Evolutionary conservation across 176 grass and related monocot genomes (phyloP).

Genomic region (Oryza meyeriana): DNA sequence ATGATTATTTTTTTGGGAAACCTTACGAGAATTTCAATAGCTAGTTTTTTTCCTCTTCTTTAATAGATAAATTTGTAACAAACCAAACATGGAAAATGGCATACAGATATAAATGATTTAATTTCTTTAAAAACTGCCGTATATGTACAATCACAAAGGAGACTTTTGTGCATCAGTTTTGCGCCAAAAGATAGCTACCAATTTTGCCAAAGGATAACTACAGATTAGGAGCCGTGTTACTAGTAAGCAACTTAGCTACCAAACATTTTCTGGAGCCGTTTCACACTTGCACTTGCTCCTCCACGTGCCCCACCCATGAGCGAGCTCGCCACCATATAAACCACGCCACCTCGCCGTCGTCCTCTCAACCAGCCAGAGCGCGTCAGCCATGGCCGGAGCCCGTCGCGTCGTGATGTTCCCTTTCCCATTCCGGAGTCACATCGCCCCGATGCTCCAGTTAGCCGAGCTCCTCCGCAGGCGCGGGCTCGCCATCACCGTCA

Average conservation of each 20-base stretch:
- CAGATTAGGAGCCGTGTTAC: neutral
- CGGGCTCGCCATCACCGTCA: constrained; percentile 39
- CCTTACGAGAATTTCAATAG: too few species aligned
- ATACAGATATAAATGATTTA: too few species aligned
- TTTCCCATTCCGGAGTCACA: constrained; percentile 37
- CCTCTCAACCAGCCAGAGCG: neutral
- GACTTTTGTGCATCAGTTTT: too few species aligned
- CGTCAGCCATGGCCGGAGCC: neutral
- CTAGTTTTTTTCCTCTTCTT: too few species aligned
- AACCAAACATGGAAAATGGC: too few species aligned
- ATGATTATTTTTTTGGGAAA: too few species aligned
- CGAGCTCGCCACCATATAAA: too few species aligned
- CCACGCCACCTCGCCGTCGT: neutral
- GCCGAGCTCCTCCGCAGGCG: constrained; percentile 27
- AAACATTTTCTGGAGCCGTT: neutral
- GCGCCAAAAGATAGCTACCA: too few species aligned
- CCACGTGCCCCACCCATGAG: neutral
- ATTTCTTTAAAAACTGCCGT: too few species aligned
- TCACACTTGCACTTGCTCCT: neutral
- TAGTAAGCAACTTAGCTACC: neutral
- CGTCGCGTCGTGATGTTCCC: constrained; percentile 44
- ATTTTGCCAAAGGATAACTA: neutral
- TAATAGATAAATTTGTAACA: too few species aligned
- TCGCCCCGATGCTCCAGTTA: constrained; percentile 39
- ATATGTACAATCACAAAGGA: too few species aligned